Conservation (phyloP, 768 basidiomycete genomes). For the Hygrocybe coccinea region DNA sequence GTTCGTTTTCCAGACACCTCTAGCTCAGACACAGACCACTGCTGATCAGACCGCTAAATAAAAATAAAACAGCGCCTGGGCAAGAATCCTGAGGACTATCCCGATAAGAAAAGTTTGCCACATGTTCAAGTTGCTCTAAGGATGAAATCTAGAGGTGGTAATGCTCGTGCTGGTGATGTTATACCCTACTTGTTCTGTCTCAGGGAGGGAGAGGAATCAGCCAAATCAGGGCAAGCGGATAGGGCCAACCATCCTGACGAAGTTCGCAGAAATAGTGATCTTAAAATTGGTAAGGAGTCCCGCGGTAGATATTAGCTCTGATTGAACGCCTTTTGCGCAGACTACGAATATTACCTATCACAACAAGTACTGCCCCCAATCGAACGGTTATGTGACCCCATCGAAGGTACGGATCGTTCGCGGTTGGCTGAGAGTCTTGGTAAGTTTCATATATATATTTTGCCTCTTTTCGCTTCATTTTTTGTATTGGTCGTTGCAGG, state of each 20-base stretch:
- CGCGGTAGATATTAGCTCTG: slow-evolving; percentile 3
- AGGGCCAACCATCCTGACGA: slow-evolving; percentile 94
- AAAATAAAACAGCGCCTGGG: slow-evolving; percentile 77
- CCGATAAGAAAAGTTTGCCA: slow-evolving; percentile 90
- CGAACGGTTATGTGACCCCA: slow-evolving; percentile 91
- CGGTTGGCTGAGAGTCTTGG: slow-evolving; percentile 94
- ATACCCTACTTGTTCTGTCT: slow-evolving; percentile 94
- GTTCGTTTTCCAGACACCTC: slow-evolving; percentile 34
- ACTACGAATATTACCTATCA: slow-evolving; percentile 87
- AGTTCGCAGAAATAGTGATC: slow-evolving; percentile 58
- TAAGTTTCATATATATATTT: slow-evolving; percentile 24
- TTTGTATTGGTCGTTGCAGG: slow-evolving; percentile 33
- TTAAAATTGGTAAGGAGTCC: slow-evolving; percentile 62
- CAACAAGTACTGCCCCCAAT: slow-evolving; percentile 93
- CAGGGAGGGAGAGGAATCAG: slow-evolving; percentile 61
- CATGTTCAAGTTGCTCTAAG: slow-evolving; percentile 95
- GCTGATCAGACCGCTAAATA: background rate
- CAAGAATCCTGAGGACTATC: slow-evolving; percentile 96
- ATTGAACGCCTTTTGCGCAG: slow-evolving; percentile 38
- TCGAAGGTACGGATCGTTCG: slow-evolving; percentile 90
- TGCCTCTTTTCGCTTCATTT: background rate
- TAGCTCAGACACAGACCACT: background rate
- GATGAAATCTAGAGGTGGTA: slow-evolving; percentile 78
- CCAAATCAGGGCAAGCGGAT: slow-evolving; percentile 81
- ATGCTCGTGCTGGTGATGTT: slow-evolving; percentile 84